Conservation (phyloP, 345 rosid genomes). For the Hibiscus mutabilis region DNA sequence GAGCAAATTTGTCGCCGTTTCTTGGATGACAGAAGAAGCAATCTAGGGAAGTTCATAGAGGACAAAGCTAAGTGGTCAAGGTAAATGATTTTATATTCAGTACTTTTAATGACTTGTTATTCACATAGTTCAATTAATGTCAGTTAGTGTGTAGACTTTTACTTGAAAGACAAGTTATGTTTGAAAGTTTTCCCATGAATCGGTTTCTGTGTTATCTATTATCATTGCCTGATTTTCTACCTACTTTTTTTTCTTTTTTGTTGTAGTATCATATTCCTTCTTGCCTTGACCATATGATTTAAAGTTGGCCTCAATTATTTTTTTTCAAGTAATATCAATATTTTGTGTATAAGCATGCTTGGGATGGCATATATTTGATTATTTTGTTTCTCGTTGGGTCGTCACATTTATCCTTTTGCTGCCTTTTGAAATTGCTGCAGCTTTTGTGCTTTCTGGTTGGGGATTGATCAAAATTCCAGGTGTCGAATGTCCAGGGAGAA, state of each 20-base stretch:
- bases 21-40: constrained; percentile 67
- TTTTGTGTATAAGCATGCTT: not conserved
- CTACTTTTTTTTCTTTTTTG: too few relatives aligned
- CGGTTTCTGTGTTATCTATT: too few relatives aligned
- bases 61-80: constrained; percentile 85
- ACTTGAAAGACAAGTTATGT: not conserved
- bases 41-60: constrained; percentile 57
- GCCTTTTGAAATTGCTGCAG: not conserved
- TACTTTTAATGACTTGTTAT: not conserved
- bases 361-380: not conserved
- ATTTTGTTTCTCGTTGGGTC: not conserved
- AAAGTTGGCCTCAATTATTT: not conserved
- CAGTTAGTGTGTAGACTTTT: not conserved
- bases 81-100: constrained; percentile 28
- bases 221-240: too few relatives aligned
- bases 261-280: too few relatives aligned
- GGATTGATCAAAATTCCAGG: not conserved
- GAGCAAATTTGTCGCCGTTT: constrained; percentile 78
- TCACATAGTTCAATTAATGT: not conserved
- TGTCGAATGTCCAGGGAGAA: not conserved
- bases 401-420: not conserved
- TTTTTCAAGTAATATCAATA: not conserved
- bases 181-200: not conserved
- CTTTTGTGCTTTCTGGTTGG: not conserved
- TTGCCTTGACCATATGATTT: too few relatives aligned